Percentiles rank a stretch among this genome's conserved stretches.
Conservation (phyloP, 805 yeast genomes). For the Kregervanrija pseudodelftensis region DNA sequence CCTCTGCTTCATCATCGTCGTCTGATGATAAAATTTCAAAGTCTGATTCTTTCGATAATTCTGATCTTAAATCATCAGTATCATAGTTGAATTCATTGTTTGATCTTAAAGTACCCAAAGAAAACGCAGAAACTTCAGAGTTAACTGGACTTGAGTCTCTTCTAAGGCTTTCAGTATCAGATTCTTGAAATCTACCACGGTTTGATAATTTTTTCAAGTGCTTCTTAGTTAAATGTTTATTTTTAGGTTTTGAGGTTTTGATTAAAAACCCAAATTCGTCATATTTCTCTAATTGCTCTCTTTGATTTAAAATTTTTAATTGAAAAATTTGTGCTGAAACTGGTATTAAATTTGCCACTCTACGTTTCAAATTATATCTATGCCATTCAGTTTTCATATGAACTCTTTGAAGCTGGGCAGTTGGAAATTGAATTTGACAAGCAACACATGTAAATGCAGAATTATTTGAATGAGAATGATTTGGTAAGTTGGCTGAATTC, state of each 20-base stretch:
- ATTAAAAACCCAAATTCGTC: conserved; percentile 49
- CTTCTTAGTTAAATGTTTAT: conserved; percentile 34
- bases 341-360: conserved; percentile 79
- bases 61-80: conserved; percentile 17
- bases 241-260: conserved; percentile 20
- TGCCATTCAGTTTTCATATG: conserved; percentile 99
- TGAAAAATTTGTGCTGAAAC: conserved; percentile 32
- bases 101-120: conserved; percentile 33
- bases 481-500: conserved; percentile 1
- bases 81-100: conserved; percentile 16
- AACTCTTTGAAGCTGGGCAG: conserved; percentile 77
- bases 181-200: conserved; percentile 20
- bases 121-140: conserved; percentile 51
- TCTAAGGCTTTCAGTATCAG: neutral
- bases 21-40: conserved; percentile 7
- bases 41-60: conserved; percentile 11
- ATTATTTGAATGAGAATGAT: conserved; percentile 8
- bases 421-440: conserved; percentile 72
- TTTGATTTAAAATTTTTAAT: conserved; percentile 21
- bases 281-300: conserved; percentile 20
- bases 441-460: conserved; percentile 67
- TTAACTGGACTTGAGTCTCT: conserved; percentile 45
- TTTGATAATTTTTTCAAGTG: conserved; percentile 26
- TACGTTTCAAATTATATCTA: conserved; percentile 86
- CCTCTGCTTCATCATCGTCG: conserved; percentile 14